Percentiles rank a stretch among this genome's conserved stretches.
Conservation (phyloP, 441 rosid genomes). For the Rhodomyrtus psidioides region DNA sequence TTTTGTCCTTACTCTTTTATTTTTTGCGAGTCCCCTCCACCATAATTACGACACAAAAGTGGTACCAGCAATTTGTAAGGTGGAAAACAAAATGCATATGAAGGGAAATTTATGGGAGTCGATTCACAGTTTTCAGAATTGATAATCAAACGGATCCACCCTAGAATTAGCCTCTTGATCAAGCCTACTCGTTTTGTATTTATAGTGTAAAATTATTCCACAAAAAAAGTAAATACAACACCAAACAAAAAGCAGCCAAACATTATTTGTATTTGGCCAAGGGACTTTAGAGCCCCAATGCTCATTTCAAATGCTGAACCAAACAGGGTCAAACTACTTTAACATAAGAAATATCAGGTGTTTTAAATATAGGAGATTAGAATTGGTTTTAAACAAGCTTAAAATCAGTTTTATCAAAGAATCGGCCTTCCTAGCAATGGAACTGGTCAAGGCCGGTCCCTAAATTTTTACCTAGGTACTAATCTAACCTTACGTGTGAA, state of each 20-base stretch:
- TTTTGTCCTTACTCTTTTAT: neutral
- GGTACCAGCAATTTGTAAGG: neutral
- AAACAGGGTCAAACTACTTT: neutral
- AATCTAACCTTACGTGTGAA: fast-evolving
- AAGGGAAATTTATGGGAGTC: neutral
- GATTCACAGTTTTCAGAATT: neutral
- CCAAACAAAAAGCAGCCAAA: neutral
- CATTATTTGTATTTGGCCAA: too few relatives aligned
- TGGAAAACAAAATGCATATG: neutral
- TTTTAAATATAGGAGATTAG: neutral
- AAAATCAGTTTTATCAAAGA: fast-evolving
- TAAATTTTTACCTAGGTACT: fast-evolving
- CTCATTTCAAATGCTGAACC: too few relatives aligned
- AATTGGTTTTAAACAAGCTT: neutral
- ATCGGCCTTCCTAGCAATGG: neutral
- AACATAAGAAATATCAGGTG: neutral
- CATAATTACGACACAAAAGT: neutral
- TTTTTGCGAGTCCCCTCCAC: neutral
- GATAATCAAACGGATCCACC: neutral
- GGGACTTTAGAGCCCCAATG: too few relatives aligned
- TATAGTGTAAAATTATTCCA: neutral
- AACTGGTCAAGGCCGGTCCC: too few relatives aligned
- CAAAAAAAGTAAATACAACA: neutral
- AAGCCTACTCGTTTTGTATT: neutral
- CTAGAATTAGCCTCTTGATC: neutral